phyloP scores from a whole-genome alignment of 805 yeast genomes.

The Candida koratica region DNA sequence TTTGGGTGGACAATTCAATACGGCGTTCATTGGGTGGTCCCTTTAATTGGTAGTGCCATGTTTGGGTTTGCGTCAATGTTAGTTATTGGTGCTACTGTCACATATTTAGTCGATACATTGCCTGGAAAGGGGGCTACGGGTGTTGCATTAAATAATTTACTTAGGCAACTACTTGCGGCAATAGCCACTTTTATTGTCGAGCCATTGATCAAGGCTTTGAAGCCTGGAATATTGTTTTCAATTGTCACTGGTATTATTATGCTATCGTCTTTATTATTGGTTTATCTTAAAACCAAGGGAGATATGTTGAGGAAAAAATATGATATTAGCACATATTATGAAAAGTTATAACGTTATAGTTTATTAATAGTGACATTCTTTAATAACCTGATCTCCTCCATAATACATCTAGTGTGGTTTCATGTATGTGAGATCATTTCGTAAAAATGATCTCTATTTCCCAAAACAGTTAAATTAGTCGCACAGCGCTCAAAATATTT shows the following conservation, averaged over 20 bases:
- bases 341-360: slow-evolving; percentile 35
- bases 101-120: slow-evolving; percentile 76
- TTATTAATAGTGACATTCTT: background rate
- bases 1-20: slow-evolving; percentile 80
- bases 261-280: slow-evolving; percentile 38
- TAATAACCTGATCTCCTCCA: background rate
- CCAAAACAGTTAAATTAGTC: background rate
- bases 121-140: slow-evolving; percentile 91
- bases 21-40: slow-evolving; percentile 69
- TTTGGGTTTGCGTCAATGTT: slow-evolving; percentile 84
- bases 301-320: slow-evolving; percentile 60
- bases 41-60: slow-evolving; percentile 74
- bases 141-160: slow-evolving; percentile 74
- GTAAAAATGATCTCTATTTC: no score
- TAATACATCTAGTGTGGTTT: no score
- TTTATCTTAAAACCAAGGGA: slow-evolving; percentile 52
- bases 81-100: slow-evolving; percentile 73
- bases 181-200: slow-evolving; percentile 70
- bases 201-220: slow-evolving; percentile 64
- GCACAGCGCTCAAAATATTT: slow-evolving; percentile 3
- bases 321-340: slow-evolving; percentile 56
- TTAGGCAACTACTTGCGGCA: slow-evolving; percentile 72
- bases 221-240: slow-evolving; percentile 65
- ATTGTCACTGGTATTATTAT: slow-evolving; percentile 60
- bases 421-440: background rate